Evolutionary conservation across 495 filamentous ascomycete genomes (phyloP).

Genomic region (Pyrenula massariospora): DNA sequence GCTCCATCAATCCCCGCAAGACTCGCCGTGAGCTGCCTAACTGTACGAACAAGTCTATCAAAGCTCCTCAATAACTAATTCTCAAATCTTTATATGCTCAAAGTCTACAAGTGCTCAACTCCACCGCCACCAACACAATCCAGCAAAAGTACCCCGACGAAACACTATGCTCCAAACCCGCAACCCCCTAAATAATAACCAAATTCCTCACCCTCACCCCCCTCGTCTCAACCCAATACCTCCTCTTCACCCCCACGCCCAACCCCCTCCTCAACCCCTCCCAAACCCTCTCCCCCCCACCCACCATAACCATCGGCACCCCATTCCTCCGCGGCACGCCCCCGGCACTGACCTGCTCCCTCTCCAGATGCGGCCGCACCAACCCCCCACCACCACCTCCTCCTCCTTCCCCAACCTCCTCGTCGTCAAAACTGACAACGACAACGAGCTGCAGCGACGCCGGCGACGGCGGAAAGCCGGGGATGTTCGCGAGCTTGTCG

Average conservation of each 20-base stretch:
- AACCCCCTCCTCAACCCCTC: constrained; percentile 46
- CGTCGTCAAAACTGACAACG: constrained; percentile 54
- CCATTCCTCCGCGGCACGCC: constrained; percentile 63
- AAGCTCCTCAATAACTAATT: no score
- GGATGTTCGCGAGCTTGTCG: constrained; percentile 73
- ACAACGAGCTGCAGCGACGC: constrained; percentile 66
- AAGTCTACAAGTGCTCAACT: no score
- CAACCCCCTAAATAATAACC: constrained; percentile 49
- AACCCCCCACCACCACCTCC: constrained; percentile 31
- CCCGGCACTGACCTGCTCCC: constrained; percentile 54
- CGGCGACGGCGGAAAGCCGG: constrained; percentile 52
- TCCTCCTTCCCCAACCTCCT: constrained; percentile 18
- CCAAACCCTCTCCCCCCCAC: constrained; percentile 59
- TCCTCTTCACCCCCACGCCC: constrained; percentile 58
- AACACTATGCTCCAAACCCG: no score
- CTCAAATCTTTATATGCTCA: no score
- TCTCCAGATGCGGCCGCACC: constrained; percentile 66
- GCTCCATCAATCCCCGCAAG: no score
- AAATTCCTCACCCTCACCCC: constrained; percentile 71
- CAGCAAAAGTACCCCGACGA: no score
- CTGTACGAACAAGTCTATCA: no score
- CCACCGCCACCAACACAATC: no score
- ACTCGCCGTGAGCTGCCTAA: no score
- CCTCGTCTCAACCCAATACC: constrained; percentile 73
- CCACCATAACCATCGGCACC: constrained; percentile 77